These are phyloP conservation scores for Arabidopsis arenosa DNA, from an alignment of 345 rosid species.

Conservation along the genomic window DNA sequence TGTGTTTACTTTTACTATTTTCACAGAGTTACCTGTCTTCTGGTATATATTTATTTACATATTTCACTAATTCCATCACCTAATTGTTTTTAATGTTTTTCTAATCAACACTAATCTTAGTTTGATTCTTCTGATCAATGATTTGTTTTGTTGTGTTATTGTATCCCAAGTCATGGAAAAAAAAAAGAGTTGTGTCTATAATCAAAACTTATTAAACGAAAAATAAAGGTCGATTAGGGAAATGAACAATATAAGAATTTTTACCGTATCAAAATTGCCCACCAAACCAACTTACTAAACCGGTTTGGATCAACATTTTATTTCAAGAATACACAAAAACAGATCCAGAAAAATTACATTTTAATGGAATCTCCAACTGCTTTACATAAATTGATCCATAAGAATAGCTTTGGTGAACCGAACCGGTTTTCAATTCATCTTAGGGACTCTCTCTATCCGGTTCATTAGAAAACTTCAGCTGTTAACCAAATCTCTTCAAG, in stretches of 20 bases:
- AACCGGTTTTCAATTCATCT: conserved; percentile 11
- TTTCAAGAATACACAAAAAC: neutral
- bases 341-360: neutral
- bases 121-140: neutral
- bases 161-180: too few species aligned
- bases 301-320: neutral
- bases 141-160: too few species aligned
- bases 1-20: conserved; percentile 32
- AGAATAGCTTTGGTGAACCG: neutral
- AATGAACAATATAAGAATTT: too few species aligned
- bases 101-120: neutral
- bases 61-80: neutral
- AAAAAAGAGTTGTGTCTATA: too few species aligned
- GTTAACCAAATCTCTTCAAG: conserved; percentile 16
- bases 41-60: conserved; percentile 25
- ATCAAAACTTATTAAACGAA: too few species aligned
- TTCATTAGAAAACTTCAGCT: neutral
- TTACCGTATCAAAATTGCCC: neutral
- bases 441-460: neutral
- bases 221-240: too few species aligned
- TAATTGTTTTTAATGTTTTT: too few species aligned
- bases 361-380: neutral
- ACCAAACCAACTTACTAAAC: neutral
- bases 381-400: conserved; percentile 8
- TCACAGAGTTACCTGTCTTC: conserved; percentile 46